These are phyloP conservation scores for Panaeolus papilionaceus DNA, from an alignment of 768 basidiomycete genomes.

Conservation along the genomic window DNA sequence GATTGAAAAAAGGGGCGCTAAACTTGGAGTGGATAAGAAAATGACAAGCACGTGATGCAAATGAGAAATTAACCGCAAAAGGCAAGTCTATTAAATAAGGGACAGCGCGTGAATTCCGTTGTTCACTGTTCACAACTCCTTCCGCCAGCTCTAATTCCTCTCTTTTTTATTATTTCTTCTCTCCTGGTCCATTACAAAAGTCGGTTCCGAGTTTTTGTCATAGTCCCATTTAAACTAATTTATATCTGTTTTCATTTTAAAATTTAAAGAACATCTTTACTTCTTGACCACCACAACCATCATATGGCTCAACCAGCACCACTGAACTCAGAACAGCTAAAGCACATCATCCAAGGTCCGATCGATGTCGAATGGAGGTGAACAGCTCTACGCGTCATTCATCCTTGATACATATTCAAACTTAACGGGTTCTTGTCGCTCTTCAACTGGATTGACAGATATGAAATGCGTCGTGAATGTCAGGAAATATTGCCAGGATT, in stretches of 20 bases:
- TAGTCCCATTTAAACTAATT: background rate
- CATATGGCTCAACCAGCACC: constrained; percentile 21
- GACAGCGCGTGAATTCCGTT: constrained; percentile 7
- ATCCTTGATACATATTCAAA: background rate
- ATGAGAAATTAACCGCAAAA: constrained; percentile 3
- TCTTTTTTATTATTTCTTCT: background rate
- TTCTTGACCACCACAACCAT: background rate
- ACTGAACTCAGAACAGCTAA: constrained; percentile 51
- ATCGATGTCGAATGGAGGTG: constrained; percentile 87
- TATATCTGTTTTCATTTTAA: background rate
- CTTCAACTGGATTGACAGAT: constrained; percentile 48
- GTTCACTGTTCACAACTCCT: background rate
- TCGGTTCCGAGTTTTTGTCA: constrained; percentile 2
- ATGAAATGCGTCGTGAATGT: constrained; percentile 95
- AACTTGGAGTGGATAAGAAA: background rate
- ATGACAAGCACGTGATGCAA: background rate
- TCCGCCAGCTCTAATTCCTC: background rate
- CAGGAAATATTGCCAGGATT: constrained; percentile 90
- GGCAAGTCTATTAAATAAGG: constrained; percentile 7
- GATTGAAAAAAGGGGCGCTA: constrained; percentile 18
- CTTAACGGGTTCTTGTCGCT: background rate
- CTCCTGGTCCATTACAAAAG: background rate
- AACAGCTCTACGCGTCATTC: constrained; percentile 27
- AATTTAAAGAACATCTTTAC: background rate
- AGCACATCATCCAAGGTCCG: constrained; percentile 76